Evolutionary conservation across 208 protist genomes (phyloP), one percentile per base, ranked within the genome.

Genomic region (Entamoeba dispar): DNA sequence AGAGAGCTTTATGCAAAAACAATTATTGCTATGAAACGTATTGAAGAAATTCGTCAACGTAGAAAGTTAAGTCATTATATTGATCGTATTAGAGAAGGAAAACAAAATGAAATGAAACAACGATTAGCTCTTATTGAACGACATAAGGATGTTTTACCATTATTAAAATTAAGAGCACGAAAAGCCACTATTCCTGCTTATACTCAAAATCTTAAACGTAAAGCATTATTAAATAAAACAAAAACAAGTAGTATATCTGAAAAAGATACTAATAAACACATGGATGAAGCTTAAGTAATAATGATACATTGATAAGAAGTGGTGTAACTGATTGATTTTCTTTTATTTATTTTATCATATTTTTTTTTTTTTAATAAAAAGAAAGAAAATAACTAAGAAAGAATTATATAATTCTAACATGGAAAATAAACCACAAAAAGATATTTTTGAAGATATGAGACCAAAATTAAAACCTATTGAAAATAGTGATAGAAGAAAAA

Each of bases 1-100:
- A 97, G 98, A 86, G 97, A 99, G 93, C 95, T 99, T n/a, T 92
- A 55, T 19, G 47, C 4, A 6, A 77, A 73, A 34, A 91, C 86
- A 5, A 57, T 93, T 12, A 10, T 7, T 50, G 92, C 92, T n/a
- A 94, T 94, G 55, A 43, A 93, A 22, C 4, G 50, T 22, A 34
- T 94, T 22, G 49, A 69, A 31, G 27, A 94, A 52, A 93, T 94
- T 43, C 5, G 50, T 22, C 38, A 50, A 15, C 38, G 5, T 47
- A 47, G 93, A 43, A 50, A 69, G 27, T 6, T 91, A 38, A 49
- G 52, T 91, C 50, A 77, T 92, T 19, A 90, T 5, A 27, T 49
- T 17, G 43, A 55, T 0, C 3, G 92, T 19, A 93, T 93, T 61
- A 38, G 92, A 49, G 55, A 14, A 19, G 91, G 19, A 31, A 50